A percentile compares a stretch with the other conserved stretches of the same genome.
These are phyloP conservation scores for Cryptococcus wingfieldii DNA, from an alignment of 1,284 basidiomycete species.

Conservation along the genomic window DNA sequence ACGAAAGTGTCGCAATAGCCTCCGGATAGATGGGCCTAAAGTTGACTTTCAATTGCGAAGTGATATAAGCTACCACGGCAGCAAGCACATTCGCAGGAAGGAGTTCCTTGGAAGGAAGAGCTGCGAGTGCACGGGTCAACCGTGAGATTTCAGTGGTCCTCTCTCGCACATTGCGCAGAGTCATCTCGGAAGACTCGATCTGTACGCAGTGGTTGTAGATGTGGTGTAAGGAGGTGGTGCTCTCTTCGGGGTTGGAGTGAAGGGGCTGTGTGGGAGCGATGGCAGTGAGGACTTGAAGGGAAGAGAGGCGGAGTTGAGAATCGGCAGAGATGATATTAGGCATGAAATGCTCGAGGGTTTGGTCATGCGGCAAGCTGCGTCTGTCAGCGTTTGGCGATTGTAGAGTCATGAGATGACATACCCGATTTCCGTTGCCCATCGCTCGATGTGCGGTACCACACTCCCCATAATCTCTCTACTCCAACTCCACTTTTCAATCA, in stretches of 20 bases:
- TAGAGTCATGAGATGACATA: conserved; percentile 8
- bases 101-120: conserved; percentile 13
- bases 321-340: conserved; percentile 52
- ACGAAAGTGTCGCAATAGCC: conserved; percentile 64
- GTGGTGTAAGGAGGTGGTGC: conserved; percentile 25
- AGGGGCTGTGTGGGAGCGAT: conserved; percentile 14
- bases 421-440: conserved; percentile 26
- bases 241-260: neutral
- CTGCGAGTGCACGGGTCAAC: conserved; percentile 30
- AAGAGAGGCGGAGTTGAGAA: conserved; percentile 41
- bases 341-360: conserved; percentile 22
- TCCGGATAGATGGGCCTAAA: conserved; percentile 82
- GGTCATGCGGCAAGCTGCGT: conserved; percentile 4
- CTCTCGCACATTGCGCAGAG: conserved; percentile 74
- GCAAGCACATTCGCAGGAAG: conserved; percentile 52
- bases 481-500: conserved; percentile 60
- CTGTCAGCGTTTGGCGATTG: neutral
- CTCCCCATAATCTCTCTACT: conserved; percentile 56
- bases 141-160: conserved; percentile 63
- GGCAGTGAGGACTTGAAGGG: conserved; percentile 44
- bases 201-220: conserved; percentile 63
- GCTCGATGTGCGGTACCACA: conserved; percentile 53
- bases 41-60: conserved; percentile 78
- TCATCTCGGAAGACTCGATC: conserved; percentile 68
- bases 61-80: conserved; percentile 45